phyloP scores from a whole-genome alignment of 257 asterid genomes.

The Catharanthus roseus region DNA sequence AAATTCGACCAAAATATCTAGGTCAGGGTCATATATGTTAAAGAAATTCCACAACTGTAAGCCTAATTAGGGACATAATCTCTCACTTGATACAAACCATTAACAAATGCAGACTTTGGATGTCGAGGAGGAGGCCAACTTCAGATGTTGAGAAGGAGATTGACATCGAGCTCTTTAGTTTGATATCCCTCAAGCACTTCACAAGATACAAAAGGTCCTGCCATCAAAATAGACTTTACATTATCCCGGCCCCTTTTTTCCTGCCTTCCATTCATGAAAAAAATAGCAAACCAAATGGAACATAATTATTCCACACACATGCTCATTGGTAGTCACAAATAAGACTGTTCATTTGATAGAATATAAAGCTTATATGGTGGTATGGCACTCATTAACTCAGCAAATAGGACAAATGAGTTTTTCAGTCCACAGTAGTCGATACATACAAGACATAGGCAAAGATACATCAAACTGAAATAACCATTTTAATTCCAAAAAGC shows the following conservation, averaged over 20 bases:
- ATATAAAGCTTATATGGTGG: neutral
- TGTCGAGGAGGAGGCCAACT: neutral
- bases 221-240: neutral
- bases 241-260: no score
- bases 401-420: neutral
- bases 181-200: neutral
- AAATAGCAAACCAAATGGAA: neutral
- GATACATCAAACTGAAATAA: neutral
- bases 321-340: neutral
- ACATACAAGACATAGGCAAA: neutral
- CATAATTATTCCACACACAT: neutral
- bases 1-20: neutral
- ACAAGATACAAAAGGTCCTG: neutral
- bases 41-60: neutral
- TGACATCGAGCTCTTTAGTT: neutral
- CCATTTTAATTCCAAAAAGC: neutral
- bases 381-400: neutral
- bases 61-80: constrained; percentile 1
- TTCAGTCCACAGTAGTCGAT: neutral
- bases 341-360: neutral
- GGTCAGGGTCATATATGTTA: neutral
- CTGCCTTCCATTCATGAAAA: neutral
- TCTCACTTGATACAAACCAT: neutral
- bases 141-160: neutral
- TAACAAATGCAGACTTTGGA: neutral